Evolutionary conservation across 1,284 basidiomycete genomes (phyloP).

Genomic region (Trichosporon asahii): DNA sequence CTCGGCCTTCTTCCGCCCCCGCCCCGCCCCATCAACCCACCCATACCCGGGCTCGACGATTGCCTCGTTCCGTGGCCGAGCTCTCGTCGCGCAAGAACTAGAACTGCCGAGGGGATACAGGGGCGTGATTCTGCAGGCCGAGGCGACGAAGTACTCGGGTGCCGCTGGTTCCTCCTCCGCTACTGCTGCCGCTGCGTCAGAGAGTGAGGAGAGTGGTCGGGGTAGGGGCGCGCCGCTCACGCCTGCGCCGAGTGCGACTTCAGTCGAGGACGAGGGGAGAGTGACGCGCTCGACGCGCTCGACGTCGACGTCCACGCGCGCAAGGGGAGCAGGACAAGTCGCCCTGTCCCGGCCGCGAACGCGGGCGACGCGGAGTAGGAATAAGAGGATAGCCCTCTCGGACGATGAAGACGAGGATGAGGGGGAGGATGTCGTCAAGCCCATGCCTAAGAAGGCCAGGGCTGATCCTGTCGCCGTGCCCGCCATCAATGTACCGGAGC

Average conservation of each 20-base stretch:
- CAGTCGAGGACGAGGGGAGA: background rate
- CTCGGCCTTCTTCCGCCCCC: constrained; percentile 37
- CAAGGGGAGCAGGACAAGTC: constrained; percentile 38
- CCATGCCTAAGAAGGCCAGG: background rate
- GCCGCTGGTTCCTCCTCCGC: background rate
- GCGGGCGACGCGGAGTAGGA: background rate
- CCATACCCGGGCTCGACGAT: constrained; percentile 20
- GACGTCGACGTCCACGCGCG: too few relatives aligned
- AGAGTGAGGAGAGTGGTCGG: background rate
- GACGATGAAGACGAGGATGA: constrained; percentile 9
- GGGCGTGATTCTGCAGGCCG: constrained; percentile 32
- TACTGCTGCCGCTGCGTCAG: too few relatives aligned
- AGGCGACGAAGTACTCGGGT: background rate
- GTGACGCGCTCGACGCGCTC: constrained; percentile 13
- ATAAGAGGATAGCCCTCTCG: constrained; percentile 27
- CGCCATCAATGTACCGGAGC: too few relatives aligned
- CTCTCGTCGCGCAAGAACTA: constrained; percentile 37
- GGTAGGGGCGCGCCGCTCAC: background rate
- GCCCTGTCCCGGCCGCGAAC: constrained; percentile 35
- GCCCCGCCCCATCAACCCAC: constrained; percentile 25
- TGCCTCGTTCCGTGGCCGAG: constrained; percentile 43
- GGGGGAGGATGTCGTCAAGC: background rate
- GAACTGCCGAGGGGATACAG: constrained; percentile 36
- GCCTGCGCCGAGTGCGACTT: background rate
- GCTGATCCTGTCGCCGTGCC: too few relatives aligned